phyloP scores from a whole-genome alignment of 768 basidiomycete genomes.

The Suillus subalutaceus region DNA sequence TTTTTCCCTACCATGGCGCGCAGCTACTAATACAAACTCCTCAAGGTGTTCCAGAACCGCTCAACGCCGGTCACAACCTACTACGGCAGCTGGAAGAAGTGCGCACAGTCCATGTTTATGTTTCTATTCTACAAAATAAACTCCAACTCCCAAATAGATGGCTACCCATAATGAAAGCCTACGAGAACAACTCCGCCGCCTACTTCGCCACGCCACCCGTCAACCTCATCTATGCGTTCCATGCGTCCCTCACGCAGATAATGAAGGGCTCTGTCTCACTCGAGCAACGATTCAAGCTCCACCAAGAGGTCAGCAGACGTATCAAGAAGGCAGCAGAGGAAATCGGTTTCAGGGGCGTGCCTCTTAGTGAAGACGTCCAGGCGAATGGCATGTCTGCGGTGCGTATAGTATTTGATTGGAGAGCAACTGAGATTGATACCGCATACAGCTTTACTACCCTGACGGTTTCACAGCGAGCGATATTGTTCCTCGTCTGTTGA shows the following conservation, averaged over 20 bases:
- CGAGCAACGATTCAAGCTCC: slow-evolving; percentile 75
- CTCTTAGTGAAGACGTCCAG: slow-evolving; percentile 58
- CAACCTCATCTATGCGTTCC: slow-evolving; percentile 91
- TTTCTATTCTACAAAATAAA: background rate
- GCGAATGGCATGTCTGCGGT: slow-evolving; percentile 98
- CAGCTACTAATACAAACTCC: background rate
- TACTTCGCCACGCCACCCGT: slow-evolving; percentile 98
- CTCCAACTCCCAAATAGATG: slow-evolving; percentile 48
- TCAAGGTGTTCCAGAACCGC: slow-evolving; percentile 62
- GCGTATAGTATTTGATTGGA: slow-evolving; percentile 19
- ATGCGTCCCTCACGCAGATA: slow-evolving; percentile 78
- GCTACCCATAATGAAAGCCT: slow-evolving; percentile 93
- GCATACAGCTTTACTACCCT: slow-evolving; percentile 75
- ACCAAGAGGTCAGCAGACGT: slow-evolving; percentile 66
- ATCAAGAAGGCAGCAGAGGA: slow-evolving; percentile 67
- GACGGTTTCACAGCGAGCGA: slow-evolving; percentile 77
- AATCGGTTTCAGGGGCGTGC: slow-evolving; percentile 77
- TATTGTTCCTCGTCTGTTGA: slow-evolving; percentile 71
- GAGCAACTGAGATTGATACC: slow-evolving; percentile 9
- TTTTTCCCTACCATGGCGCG: background rate
- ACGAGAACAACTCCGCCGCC: slow-evolving; percentile 77
- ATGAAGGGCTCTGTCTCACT: slow-evolving; percentile 64
- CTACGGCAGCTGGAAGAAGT: slow-evolving; percentile 92
- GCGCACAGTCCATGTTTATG: slow-evolving; percentile 17
- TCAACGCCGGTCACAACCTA: slow-evolving; percentile 71